A percentile compares a stretch with the other conserved stretches of the same genome.
phyloP scores from a whole-genome alignment of 1,139 yeast genomes.

The Sugiyamaella novakii region DNA sequence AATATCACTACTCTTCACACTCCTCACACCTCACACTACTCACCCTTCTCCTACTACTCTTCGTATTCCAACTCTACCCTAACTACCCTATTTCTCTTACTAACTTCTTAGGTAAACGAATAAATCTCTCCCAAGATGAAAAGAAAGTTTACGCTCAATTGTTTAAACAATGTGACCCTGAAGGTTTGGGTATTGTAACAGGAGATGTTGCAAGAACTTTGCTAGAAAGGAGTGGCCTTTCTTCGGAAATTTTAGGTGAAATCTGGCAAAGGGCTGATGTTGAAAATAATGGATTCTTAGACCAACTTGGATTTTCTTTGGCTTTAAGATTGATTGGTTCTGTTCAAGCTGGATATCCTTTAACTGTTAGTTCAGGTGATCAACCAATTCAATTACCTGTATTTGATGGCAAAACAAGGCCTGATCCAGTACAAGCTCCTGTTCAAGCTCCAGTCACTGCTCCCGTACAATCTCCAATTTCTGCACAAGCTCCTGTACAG shows the following conservation, averaged over 20 bases:
- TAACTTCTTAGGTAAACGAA: slow-evolving; percentile 15
- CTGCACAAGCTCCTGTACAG: slow-evolving; percentile 22
- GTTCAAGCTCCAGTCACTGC: slow-evolving; percentile 30
- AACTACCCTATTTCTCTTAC: too few species aligned
- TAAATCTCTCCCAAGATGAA: slow-evolving; percentile 71
- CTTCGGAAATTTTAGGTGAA: slow-evolving; percentile 78
- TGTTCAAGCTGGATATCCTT: slow-evolving; percentile 72
- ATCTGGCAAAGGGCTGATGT: slow-evolving; percentile 93
- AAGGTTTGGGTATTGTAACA: slow-evolving; percentile 76
- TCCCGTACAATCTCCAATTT: slow-evolving; percentile 27
- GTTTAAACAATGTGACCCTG: slow-evolving; percentile 79
- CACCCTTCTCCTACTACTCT: too few species aligned
- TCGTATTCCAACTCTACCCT: too few species aligned
- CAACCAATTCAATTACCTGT: slow-evolving; percentile 52
- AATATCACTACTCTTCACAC: too few species aligned
- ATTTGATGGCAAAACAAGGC: slow-evolving; percentile 38
- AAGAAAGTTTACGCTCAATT: slow-evolving; percentile 69
- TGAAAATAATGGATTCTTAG: slow-evolving; percentile 80
- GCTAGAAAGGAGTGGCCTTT: slow-evolving; percentile 82
- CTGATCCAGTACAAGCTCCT: slow-evolving; percentile 16
- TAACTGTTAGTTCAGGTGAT: slow-evolving; percentile 55
- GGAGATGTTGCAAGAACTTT: slow-evolving; percentile 88
- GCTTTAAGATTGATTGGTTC: slow-evolving; percentile 91
- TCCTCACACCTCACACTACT: too few species aligned
- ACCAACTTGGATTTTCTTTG: slow-evolving; percentile 76